Conservation (phyloP, 2,329 filamentous ascomycete genomes). For the Verticillium dahliae region DNA sequence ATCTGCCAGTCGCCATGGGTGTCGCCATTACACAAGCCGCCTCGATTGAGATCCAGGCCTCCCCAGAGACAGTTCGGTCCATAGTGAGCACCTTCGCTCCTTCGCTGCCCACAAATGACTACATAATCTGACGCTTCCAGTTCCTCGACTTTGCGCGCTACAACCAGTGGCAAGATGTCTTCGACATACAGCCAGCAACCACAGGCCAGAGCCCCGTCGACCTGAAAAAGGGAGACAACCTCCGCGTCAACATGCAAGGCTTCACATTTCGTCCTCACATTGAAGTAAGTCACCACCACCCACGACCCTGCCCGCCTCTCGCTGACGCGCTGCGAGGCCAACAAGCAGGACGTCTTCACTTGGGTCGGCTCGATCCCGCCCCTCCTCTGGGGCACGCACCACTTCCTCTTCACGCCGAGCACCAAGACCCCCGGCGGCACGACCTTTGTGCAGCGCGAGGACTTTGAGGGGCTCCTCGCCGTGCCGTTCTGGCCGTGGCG, state of each 20-base stretch:
- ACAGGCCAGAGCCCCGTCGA: background rate
- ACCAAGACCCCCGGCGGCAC: slow-evolving; percentile 12
- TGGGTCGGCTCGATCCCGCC: slow-evolving; percentile 12
- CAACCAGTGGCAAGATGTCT: background rate
- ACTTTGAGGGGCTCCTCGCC: slow-evolving; percentile 9
- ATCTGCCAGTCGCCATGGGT: background rate
- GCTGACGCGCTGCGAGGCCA: background rate
- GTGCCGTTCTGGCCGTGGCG: slow-evolving; percentile 5
- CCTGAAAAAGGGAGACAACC: background rate
- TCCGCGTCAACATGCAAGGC: background rate
- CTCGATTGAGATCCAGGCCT: background rate
- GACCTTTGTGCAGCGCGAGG: slow-evolving; percentile 14
- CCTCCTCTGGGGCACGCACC: slow-evolving; percentile 14
- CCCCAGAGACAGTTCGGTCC: background rate
- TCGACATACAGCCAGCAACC: background rate
- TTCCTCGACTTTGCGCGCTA: background rate
- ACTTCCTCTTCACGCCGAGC: slow-evolving; percentile 14
- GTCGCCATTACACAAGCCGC: background rate
- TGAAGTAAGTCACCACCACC: background rate
- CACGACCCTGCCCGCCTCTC: no score
- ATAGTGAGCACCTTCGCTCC: no score
- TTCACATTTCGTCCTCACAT: background rate
- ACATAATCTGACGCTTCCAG: background rate
- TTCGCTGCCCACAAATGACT: background rate
- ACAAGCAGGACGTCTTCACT: slow-evolving; percentile 8